Evolutionary conservation across 371 early-diverging fungal genomes (phyloP).

Genomic region (Dentiscutata heterogama): DNA sequence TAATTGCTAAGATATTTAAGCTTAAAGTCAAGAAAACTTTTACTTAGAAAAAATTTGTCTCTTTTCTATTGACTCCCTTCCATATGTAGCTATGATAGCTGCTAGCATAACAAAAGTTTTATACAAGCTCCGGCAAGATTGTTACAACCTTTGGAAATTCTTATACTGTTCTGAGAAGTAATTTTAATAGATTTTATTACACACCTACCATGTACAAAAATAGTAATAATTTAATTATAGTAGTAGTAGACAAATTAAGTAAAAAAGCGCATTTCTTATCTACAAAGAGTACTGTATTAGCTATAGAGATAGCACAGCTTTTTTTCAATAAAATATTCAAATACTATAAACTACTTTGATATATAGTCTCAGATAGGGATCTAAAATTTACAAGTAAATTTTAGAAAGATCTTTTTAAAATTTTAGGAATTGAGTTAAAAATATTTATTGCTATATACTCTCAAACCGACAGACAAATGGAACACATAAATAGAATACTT

Average conservation of each 20-base stretch:
- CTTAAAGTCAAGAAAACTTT: too few species aligned
- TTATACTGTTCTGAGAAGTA: background rate
- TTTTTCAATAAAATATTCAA: background rate
- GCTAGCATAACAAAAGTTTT: background rate
- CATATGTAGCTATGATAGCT: too few species aligned
- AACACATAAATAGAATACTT: constrained; percentile 41
- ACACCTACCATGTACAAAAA: background rate
- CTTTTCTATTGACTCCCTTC: too few species aligned
- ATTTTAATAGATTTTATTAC: background rate
- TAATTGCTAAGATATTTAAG: too few species aligned
- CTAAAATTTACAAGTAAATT: background rate
- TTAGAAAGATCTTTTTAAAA: constrained; percentile 50
- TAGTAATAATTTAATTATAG: background rate
- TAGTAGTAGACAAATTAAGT: background rate
- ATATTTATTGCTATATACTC: background rate
- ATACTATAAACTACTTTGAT: background rate
- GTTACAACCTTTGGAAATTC: background rate
- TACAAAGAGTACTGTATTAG: background rate
- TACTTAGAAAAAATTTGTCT: too few species aligned
- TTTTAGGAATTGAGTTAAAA: constrained; percentile 47
- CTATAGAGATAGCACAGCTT: background rate
- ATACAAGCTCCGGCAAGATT: background rate
- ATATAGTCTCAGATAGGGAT: background rate
- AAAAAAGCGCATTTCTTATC: background rate
- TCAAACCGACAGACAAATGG: background rate